Percentiles rank a stretch among this genome's conserved stretches.
These are phyloP conservation scores for Theobroma cacao DNA, from an alignment of 345 rosid species.

Conservation along the genomic window DNA sequence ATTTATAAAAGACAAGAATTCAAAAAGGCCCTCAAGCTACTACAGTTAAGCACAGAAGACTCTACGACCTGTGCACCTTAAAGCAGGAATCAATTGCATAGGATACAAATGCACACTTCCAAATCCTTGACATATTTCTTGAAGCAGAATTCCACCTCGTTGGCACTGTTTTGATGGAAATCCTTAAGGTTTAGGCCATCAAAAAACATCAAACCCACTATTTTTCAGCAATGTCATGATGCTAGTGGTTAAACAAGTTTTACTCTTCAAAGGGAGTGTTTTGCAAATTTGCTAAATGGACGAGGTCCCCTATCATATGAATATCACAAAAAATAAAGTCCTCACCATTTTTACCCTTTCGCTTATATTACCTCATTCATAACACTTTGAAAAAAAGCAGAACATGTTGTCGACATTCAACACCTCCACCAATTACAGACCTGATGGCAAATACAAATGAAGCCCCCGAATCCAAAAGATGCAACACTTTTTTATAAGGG, in stretches of 20 bases:
- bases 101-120: not conserved
- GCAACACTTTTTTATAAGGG: not conserved
- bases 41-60: not conserved
- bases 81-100: not conserved
- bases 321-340: not conserved
- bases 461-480: not conserved
- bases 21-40: not conserved
- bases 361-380: not conserved
- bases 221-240: not conserved
- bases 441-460: not conserved
- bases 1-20: not conserved
- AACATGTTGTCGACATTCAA: not conserved
- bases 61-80: not conserved
- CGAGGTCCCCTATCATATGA: not conserved
- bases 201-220: not conserved
- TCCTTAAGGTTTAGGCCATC: not conserved
- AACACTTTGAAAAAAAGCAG: not conserved
- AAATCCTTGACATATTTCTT: not conserved
- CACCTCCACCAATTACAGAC: not conserved
- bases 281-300: not conserved
- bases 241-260: not conserved
- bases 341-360: not conserved
- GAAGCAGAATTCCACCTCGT: not conserved
- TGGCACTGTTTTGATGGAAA: not conserved
- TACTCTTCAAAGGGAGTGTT: not conserved